These are phyloP conservation scores for Exophiala bonariae DNA, from an alignment of 2,329 filamentous ascomycete genomes.

Conservation along the genomic window DNA sequence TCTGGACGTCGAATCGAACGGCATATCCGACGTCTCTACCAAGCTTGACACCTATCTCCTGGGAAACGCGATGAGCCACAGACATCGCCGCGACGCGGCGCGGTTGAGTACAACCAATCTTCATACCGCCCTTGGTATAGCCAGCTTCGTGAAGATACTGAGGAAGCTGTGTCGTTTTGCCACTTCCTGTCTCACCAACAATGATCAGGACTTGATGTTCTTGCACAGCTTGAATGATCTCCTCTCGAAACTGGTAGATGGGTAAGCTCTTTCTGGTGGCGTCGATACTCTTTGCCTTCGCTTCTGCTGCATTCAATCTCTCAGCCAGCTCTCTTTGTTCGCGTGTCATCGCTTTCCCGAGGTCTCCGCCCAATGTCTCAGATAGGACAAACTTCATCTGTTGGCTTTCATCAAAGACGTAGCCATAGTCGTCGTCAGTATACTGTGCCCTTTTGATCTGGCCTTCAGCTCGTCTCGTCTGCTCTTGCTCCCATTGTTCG, in stretches of 20 bases:
- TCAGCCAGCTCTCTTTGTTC: constrained; percentile 78
- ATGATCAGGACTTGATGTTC: constrained; percentile 87
- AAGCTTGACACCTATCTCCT: constrained; percentile 87
- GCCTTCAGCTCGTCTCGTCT: constrained; percentile 81
- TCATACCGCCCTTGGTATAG: constrained; percentile 79
- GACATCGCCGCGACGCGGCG: constrained; percentile 96
- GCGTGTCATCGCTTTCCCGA: constrained; percentile 64
- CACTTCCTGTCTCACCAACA: constrained; percentile 90
- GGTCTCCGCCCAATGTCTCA: constrained; percentile 69
- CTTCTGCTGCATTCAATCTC: constrained; percentile 84
- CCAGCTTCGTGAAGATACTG: constrained; percentile 93
- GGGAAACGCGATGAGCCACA: constrained; percentile 91
- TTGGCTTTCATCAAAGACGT: constrained; percentile 86
- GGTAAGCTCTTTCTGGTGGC: constrained; percentile 88
- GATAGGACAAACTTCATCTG: constrained; percentile 84
- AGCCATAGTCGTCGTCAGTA: constrained; percentile 83
- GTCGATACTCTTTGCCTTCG: constrained; percentile 83
- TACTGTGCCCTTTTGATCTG: constrained; percentile 76
- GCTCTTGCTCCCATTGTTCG: constrained; percentile 93
- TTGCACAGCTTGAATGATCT: constrained; percentile 82
- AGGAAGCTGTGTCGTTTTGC: constrained; percentile 93
- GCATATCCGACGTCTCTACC: constrained; percentile 92
- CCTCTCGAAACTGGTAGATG: constrained; percentile 82
- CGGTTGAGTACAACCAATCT: constrained; percentile 91
- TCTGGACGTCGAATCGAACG: constrained; percentile 92